Percentiles rank a stretch among this genome's conserved stretches.
Conservation (phyloP, 176 grass and related monocot genomes). For the Musa acuminata region DNA sequence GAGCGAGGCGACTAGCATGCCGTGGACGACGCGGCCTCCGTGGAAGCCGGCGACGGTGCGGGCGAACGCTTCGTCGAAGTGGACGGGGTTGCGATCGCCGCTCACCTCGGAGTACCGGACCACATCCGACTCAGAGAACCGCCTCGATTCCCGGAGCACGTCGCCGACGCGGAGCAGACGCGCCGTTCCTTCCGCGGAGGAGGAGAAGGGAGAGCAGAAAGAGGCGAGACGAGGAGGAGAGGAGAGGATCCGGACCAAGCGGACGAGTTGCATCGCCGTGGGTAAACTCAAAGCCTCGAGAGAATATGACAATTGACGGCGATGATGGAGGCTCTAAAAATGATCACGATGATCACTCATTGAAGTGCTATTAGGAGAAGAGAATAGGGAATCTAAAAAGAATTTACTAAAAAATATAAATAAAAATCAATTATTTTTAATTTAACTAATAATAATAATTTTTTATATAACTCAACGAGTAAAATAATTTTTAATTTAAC, state of each 20-base stretch:
- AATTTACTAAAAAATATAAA: too few species aligned
- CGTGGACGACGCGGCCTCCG: slow-evolving; percentile 52
- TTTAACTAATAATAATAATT: too few species aligned
- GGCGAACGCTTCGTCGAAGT: slow-evolving; percentile 39
- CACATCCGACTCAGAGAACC: slow-evolving; percentile 53
- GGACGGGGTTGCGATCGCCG: slow-evolving; percentile 60
- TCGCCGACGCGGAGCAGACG: slow-evolving; percentile 31
- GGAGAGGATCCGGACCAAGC: slow-evolving; percentile 7
- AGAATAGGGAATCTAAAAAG: neutral
- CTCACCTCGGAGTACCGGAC: slow-evolving; percentile 36
- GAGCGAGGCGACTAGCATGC: slow-evolving; percentile 69
- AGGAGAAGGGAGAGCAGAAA: neutral
- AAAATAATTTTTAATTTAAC: too few species aligned
- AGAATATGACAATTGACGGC: too few species aligned
- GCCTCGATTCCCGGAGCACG: slow-evolving; percentile 24
- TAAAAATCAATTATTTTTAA: too few species aligned
- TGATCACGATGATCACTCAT: too few species aligned
- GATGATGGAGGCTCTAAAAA: too few species aligned
- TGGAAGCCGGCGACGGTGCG: slow-evolving; percentile 30
- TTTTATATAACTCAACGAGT: too few species aligned
- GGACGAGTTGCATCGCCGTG: slow-evolving; percentile 3
- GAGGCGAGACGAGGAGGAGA: neutral
- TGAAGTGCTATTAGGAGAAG: too few species aligned
- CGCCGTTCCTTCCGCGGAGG: neutral
- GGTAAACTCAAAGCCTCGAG: too few species aligned